Evolutionary conservation across 164 flowering plant species (phyloP), one percentile per base, ranked within the genome.

Genomic region (Chimonanthus praecox): DNA sequence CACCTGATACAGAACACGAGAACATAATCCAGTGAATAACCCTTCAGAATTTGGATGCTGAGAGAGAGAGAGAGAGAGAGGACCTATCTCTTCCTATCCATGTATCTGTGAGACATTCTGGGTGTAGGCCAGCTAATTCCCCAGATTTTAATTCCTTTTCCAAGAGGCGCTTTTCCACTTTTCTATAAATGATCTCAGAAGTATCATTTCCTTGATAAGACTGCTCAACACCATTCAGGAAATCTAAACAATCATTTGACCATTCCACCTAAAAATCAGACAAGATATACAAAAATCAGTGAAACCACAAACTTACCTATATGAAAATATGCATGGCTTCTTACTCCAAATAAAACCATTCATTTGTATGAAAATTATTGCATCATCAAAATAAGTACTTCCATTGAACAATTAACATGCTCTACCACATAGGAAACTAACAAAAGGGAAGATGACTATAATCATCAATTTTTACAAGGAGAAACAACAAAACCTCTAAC

Each of bases 41-140:
- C 69, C 69, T 48, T 69, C 62, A 48, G 4, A 64, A 62, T 16
- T 20, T 62, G 21, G 20, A 7, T n/a, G 65, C 2, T 33, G 7
- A 73, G 7, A 16, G 21, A 21, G 46, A 60, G 58, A 51, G 58
- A 77, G 71, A 69, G 75, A 73, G 70, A 72, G 75, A 74, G 75
- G 62, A 94, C 98, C 99, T 90, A 72, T 92, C 84, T 67, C 77
- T 88, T 76, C 97, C 99, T 51, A 95, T 89, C 97, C 94, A 95
- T 75, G 94, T 84, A 81, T 95, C 99, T 46, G 99, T 93, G 61
- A 93, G 89, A 83, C 97, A 93, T 76, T 95, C 99, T 47, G 86
- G 84, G 76, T 90, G 92, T 71, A 88, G 82, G 71, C 90, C 88
- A 79, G 82, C 80, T 9, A 91, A 81, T 71, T 87, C 89, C 71